These are phyloP conservation scores for Eucalyptus albens DNA, from an alignment of 345 rosid genomes.

Conservation along the genomic window DNA sequence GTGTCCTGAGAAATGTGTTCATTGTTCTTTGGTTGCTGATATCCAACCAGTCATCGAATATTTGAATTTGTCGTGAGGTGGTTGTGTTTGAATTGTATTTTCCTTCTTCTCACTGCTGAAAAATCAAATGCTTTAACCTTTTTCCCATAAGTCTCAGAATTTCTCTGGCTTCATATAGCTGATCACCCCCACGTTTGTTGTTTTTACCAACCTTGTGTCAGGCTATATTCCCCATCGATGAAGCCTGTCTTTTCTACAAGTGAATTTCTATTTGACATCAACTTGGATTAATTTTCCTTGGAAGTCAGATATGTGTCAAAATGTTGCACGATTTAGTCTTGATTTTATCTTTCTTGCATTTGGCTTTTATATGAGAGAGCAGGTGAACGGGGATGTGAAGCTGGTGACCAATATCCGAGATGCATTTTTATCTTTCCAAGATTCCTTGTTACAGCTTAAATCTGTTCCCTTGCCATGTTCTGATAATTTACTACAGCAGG, in stretches of 20 bases:
- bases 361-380: conserved; percentile 16
- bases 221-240: neutral
- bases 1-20: neutral
- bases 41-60: neutral
- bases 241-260: neutral
- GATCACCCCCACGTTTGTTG: neutral
- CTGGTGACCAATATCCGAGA: conserved; percentile 53
- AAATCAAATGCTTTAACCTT: neutral
- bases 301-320: neutral
- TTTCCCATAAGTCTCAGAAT: neutral
- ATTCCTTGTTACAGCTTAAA: conserved; percentile 29
- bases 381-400: conserved; percentile 64
- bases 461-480: conserved; percentile 21
- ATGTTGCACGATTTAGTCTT: neutral
- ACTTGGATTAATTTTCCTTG: neutral
- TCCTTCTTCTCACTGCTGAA: neutral
- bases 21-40: neutral
- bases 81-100: neutral
- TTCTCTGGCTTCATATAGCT: neutral
- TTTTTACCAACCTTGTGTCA: neutral
- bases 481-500: conserved; percentile 35
- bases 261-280: neutral
- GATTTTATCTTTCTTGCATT: neutral
- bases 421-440: conserved; percentile 45
- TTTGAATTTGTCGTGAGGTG: neutral